phyloP scores from a whole-genome alignment of 2,329 filamentous ascomycete genomes.

The Trichoderma aggressivum region DNA sequence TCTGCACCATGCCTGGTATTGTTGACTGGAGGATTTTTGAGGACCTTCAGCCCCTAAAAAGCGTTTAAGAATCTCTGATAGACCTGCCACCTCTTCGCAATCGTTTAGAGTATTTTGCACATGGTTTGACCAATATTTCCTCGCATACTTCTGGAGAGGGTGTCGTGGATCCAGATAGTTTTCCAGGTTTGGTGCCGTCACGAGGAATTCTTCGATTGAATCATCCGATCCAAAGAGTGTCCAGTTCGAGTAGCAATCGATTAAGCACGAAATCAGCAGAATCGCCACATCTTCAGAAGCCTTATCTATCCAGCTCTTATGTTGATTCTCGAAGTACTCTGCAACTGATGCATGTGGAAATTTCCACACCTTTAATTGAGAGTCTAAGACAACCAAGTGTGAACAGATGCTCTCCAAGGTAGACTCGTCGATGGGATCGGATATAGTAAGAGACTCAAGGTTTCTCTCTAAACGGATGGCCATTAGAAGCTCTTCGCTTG shows the following conservation, averaged over 20 bases:
- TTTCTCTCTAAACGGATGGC: neutral
- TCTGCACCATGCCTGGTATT: neutral
- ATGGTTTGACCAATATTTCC: neutral
- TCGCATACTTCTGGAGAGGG: neutral
- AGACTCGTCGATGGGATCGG: neutral
- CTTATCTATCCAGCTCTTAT: neutral
- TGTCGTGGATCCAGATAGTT: neutral
- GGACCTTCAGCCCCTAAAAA: neutral
- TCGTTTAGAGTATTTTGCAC: neutral
- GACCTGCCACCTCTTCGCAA: neutral
- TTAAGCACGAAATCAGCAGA: neutral
- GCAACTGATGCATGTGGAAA: neutral
- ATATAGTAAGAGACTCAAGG: neutral
- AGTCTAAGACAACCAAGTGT: neutral
- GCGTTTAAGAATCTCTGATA: neutral
- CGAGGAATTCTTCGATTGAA: fast-evolving
- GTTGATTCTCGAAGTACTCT: neutral
- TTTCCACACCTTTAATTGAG: neutral
- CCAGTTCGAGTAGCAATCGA: neutral
- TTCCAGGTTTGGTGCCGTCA: neutral
- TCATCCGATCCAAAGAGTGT: fast-evolving
- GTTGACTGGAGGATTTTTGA: neutral
- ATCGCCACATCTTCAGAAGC: neutral
- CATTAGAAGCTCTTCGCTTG: neutral
- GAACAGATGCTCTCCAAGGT: neutral